Conservation (phyloP, 345 rosid genomes). For the Luvunga scandens region DNA sequence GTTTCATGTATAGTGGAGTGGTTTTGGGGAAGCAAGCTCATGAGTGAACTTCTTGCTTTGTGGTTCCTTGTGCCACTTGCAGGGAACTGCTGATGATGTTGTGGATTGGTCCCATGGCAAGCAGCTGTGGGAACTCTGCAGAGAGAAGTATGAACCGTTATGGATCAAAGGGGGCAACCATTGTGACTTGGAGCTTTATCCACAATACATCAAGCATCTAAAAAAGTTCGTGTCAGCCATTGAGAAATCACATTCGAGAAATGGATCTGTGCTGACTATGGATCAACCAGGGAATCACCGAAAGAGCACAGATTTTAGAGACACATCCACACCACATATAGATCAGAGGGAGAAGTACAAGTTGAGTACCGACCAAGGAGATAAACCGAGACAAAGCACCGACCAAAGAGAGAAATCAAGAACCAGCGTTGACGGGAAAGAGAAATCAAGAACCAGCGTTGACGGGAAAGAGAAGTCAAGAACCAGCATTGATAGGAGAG, state of each 20-base stretch:
- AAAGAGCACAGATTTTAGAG: slow-evolving; percentile 66
- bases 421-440: slow-evolving; percentile 49
- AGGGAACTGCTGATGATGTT: slow-evolving; percentile 94
- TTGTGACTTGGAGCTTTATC: slow-evolving; percentile 79
- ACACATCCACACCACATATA: slow-evolving; percentile 31
- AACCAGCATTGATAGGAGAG: slow-evolving; percentile 50
- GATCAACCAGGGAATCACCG: slow-evolving; percentile 51
- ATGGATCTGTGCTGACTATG: slow-evolving; percentile 23
- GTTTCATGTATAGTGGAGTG: background rate
- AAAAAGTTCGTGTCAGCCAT: slow-evolving; percentile 80
- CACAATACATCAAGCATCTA: slow-evolving; percentile 82
- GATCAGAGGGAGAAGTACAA: slow-evolving; percentile 47
- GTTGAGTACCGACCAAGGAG: slow-evolving; percentile 56
- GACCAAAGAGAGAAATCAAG: slow-evolving; percentile 59
- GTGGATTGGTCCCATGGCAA: slow-evolving; percentile 91
- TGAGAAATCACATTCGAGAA: slow-evolving; percentile 47
- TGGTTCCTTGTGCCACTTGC: slow-evolving; percentile 18
- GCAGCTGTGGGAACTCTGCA: slow-evolving; percentile 80
- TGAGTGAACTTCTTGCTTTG: background rate
- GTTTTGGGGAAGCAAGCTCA: background rate
- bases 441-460: slow-evolving; percentile 50
- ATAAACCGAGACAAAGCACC: slow-evolving; percentile 47
- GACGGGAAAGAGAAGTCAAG: slow-evolving; percentile 54
- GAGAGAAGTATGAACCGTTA: slow-evolving; percentile 85
- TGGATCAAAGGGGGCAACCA: slow-evolving; percentile 96